Conservation (phyloP, 1,139 yeast species). For the Meyerozyma athensensis region DNA sequence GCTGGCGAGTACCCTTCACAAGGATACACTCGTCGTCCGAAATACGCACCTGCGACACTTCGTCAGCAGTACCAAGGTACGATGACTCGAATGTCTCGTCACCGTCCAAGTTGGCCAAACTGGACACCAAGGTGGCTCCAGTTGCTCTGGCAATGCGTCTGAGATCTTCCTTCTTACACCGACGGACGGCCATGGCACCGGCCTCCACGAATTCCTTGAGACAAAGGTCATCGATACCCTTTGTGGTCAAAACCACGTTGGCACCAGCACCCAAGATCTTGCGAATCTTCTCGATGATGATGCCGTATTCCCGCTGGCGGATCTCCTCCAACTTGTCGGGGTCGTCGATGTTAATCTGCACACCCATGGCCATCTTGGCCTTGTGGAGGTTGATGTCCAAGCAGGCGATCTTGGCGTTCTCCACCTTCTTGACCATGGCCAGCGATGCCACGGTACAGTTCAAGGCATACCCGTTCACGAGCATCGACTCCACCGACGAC, state of each 20-base stretch:
- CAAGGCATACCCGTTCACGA: slow-evolving; percentile 91
- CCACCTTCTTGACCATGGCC: slow-evolving; percentile 81
- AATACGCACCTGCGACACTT: slow-evolving; percentile 84
- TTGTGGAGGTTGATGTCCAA: slow-evolving; percentile 93
- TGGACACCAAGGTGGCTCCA: slow-evolving; percentile 86
- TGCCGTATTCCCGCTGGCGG: slow-evolving; percentile 90
- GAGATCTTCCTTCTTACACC: slow-evolving; percentile 95
- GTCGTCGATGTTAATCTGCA: slow-evolving; percentile 92
- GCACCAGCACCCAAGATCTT: slow-evolving; percentile 93
- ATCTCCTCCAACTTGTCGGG: slow-evolving; percentile 97
- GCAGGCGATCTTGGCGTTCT: slow-evolving; percentile 82
- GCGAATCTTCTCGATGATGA: slow-evolving; percentile 79
- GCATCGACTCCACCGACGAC: slow-evolving; percentile 77
- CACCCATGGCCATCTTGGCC: slow-evolving; percentile 98
- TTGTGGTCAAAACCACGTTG: slow-evolving; percentile 91
- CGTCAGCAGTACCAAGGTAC: slow-evolving; percentile 86
- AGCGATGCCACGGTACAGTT: slow-evolving; percentile 98
- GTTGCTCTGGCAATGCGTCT: slow-evolving; percentile 97
- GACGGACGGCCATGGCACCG: slow-evolving; percentile 95
- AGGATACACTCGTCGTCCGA: slow-evolving; percentile 97
- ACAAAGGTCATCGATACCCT: slow-evolving; percentile 97
- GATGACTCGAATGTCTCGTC: slow-evolving; percentile 92
- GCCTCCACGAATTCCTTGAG: slow-evolving; percentile 94
- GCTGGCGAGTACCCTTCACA: slow-evolving; percentile 90
- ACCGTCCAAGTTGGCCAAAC: slow-evolving; percentile 92